Evolutionary conservation across 1,139 yeast species (phyloP).

Genomic region (Blastobotrys malaysiensis): DNA sequence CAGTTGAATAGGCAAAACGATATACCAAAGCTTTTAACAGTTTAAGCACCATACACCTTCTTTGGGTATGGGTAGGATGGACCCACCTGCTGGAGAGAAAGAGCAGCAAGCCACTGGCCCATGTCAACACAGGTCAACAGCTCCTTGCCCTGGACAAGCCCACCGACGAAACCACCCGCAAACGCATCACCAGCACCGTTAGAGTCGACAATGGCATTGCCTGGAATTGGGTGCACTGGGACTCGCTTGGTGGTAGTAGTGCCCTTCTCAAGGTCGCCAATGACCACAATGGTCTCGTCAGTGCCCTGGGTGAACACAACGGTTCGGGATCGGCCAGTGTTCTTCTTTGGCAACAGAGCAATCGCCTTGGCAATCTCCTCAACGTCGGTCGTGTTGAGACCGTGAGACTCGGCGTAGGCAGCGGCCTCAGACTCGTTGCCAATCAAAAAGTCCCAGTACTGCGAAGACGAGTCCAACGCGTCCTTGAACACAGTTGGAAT

Average conservation of each 20-base stretch:
- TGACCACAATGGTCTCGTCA: slow-evolving; percentile 77
- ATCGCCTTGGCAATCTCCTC: slow-evolving; percentile 75
- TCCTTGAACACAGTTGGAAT: slow-evolving; percentile 93
- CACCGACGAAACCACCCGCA: slow-evolving; percentile 96
- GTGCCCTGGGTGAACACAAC: slow-evolving; percentile 91
- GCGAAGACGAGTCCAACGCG: slow-evolving; percentile 71
- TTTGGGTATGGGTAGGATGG: slow-evolving; percentile 89
- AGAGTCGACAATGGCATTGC: slow-evolving; percentile 73
- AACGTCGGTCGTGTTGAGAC: slow-evolving; percentile 54
- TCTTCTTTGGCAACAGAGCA: slow-evolving; percentile 74
- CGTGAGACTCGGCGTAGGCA: slow-evolving; percentile 84
- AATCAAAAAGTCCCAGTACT: slow-evolving; percentile 85
- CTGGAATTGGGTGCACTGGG: slow-evolving; percentile 67
- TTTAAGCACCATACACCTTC: slow-evolving; percentile 40
- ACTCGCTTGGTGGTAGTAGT: slow-evolving; percentile 47
- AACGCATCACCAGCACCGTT: slow-evolving; percentile 99
- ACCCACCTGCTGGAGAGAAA: slow-evolving; percentile 89
- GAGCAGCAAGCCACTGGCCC: slow-evolving; percentile 96
- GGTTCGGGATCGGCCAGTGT: slow-evolving; percentile 65
- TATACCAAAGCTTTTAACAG: background rate
- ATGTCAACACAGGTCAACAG: slow-evolving; percentile 60
- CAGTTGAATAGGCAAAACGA: background rate
- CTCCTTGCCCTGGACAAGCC: slow-evolving; percentile 68
- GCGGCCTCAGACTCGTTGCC: slow-evolving; percentile 98
- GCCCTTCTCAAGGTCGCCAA: slow-evolving; percentile 37